Percentiles rank a stretch among this genome's conserved stretches.
Evolutionary conservation across 257 asterid genomes (phyloP).

Genomic region (Mitragyna speciosa): DNA sequence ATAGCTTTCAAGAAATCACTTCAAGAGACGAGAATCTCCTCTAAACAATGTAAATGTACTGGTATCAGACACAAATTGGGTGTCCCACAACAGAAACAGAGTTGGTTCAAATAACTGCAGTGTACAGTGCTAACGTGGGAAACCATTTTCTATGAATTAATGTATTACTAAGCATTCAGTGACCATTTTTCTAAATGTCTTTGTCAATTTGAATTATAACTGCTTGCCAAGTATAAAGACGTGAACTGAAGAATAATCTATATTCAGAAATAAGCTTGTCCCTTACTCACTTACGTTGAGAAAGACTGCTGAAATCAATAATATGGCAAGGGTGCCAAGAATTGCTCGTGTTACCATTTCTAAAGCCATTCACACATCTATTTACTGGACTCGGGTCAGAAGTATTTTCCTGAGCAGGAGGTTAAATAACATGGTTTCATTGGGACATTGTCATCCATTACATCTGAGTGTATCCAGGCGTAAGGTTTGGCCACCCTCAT

Average conservation of each 20-base stretch:
- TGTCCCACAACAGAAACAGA: slow-evolving; percentile 56
- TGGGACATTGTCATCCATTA: slow-evolving; percentile 92
- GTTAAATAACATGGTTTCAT: slow-evolving; percentile 48
- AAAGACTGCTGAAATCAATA: slow-evolving; percentile 81
- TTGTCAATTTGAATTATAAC: neutral
- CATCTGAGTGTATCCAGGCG: slow-evolving; percentile 94
- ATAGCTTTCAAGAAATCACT: slow-evolving; percentile 71
- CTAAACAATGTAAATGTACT: slow-evolving; percentile 75
- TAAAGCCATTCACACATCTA: slow-evolving; percentile 27
- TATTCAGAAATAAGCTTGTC: neutral
- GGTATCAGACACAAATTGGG: slow-evolving; percentile 83
- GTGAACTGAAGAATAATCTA: neutral
- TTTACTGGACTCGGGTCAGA: slow-evolving; percentile 35
- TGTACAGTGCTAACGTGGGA: neutral
- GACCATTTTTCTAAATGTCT: neutral
- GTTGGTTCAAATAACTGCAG: slow-evolving; percentile 15
- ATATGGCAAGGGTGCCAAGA: slow-evolving; percentile 78
- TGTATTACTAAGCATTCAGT: neutral
- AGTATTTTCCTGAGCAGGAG: slow-evolving; percentile 36
- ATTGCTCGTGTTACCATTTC: slow-evolving; percentile 26
- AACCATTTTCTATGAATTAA: too few species aligned
- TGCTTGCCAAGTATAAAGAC: neutral
- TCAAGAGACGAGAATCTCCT: slow-evolving; percentile 68
- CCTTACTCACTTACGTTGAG: slow-evolving; percentile 58
- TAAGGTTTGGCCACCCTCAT: slow-evolving; percentile 40